Conservation (phyloP, 2,329 filamentous ascomycete genomes). For the Coniosporium tulheliwenetii region DNA sequence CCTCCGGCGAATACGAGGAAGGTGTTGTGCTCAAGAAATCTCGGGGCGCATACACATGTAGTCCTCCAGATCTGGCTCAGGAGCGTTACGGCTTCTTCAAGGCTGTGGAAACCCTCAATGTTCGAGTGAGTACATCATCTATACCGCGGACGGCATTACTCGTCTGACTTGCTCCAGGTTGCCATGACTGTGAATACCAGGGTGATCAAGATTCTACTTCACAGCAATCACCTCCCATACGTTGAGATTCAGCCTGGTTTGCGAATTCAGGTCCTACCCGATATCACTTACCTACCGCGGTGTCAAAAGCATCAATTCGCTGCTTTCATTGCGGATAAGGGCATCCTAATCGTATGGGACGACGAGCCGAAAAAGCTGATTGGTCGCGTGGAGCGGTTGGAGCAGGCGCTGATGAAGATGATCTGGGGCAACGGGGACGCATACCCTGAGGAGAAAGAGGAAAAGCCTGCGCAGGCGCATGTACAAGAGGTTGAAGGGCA, state of each 20-base stretch:
- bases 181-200: slow-evolving; percentile 54
- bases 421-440: slow-evolving; percentile 38
- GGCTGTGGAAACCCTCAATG: slow-evolving; percentile 33
- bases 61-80: slow-evolving; percentile 29
- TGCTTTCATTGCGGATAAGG: slow-evolving; percentile 45
- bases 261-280: slow-evolving; percentile 45
- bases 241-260: slow-evolving; percentile 44
- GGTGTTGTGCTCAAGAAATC: slow-evolving; percentile 40
- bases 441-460: slow-evolving; percentile 25
- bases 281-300: slow-evolving; percentile 38
- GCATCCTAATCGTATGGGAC: slow-evolving; percentile 47
- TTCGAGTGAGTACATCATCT: slow-evolving; percentile 30
- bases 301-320: slow-evolving; percentile 52
- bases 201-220: slow-evolving; percentile 45
- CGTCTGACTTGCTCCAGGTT: slow-evolving; percentile 26
- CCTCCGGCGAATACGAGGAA: slow-evolving; percentile 29
- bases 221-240: slow-evolving; percentile 32
- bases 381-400: slow-evolving; percentile 34
- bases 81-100: slow-evolving; percentile 34
- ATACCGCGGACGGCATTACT: slow-evolving; percentile 1
- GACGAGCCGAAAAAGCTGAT: slow-evolving; percentile 43
- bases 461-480: slow-evolving; percentile 14
- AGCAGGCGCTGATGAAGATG: slow-evolving; percentile 38
- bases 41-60: slow-evolving; percentile 35
- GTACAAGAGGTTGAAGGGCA: slow-evolving; percentile 14